Evolutionary conservation across 257 asterid species (phyloP).

Genomic region (Solanum virginianum): DNA sequence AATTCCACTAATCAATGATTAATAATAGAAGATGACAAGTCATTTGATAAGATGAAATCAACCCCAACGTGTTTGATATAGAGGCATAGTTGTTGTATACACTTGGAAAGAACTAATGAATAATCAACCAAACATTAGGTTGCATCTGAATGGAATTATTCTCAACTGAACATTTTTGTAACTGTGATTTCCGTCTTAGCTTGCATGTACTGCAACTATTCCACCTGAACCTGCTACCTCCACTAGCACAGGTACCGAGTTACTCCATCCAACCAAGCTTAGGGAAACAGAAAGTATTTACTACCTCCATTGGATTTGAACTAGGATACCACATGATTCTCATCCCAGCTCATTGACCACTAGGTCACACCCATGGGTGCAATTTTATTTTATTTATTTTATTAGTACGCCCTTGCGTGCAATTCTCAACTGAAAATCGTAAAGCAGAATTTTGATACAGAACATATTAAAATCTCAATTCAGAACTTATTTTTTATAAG

Average conservation of each 20-base stretch:
- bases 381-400: not conserved
- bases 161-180: not conserved
- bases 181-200: not conserved
- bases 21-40: not conserved
- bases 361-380: not conserved
- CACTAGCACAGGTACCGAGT: not conserved
- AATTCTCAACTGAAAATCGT: not conserved
- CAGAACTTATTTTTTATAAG: not conserved
- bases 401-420: not conserved
- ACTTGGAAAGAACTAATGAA: not conserved
- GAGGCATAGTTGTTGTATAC: not conserved
- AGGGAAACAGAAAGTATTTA: not conserved
- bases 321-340: not conserved
- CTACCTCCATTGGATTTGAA: not conserved
- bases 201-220: not conserved
- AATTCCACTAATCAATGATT: not conserved
- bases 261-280: not conserved
- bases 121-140: not conserved
- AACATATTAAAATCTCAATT: not conserved
- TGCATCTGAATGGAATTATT: not conserved
- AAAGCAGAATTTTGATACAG: not conserved
- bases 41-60: not conserved
- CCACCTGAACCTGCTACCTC: not conserved
- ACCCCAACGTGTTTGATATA: not conserved
- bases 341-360: not conserved